A percentile compares a stretch with the other conserved stretches of the same genome.
These are phyloP conservation scores for Lepraria neglecta DNA, from an alignment of 495 filamentous ascomycete species.

Conservation along the genomic window DNA sequence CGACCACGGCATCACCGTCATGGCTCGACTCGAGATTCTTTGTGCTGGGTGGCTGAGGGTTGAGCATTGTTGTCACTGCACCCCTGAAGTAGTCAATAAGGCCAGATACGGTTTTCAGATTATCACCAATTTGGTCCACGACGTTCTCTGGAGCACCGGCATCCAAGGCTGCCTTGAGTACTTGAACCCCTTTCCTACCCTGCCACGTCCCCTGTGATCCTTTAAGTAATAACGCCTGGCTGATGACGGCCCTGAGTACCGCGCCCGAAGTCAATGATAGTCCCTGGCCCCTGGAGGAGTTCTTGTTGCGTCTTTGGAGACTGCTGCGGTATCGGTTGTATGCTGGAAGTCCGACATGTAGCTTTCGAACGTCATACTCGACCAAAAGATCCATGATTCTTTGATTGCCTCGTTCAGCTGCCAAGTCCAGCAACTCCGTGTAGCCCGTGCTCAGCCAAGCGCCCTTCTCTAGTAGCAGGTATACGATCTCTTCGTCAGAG, in stretches of 20 bases:
- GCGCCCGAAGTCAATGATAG: neutral
- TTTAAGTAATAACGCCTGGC: constrained; percentile 3
- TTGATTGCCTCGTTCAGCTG: constrained; percentile 16
- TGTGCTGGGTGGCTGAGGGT: neutral
- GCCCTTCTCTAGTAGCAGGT: constrained; percentile 16
- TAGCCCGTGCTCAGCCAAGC: constrained; percentile 21
- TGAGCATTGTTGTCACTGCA: neutral
- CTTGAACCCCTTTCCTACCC: constrained; percentile 15
- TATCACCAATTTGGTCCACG: constrained; percentile 2
- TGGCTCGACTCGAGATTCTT: neutral
- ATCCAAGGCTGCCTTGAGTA: neutral
- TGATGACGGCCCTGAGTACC: neutral
- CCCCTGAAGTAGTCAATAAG: neutral
- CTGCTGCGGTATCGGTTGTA: neutral
- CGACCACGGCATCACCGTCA: neutral
- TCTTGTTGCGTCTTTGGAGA: neutral
- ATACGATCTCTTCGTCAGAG: constrained; percentile 15
- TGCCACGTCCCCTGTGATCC: constrained; percentile 16
- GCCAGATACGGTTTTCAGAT: neutral
- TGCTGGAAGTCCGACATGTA: neutral
- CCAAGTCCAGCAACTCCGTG: constrained; percentile 25
- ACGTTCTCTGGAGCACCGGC: constrained; percentile 2
- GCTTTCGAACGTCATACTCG: constrained; percentile 12
- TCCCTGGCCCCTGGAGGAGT: neutral
- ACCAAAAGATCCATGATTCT: constrained; percentile 20